Conservation (phyloP, 2,329 filamentous ascomycete species). For the Purpureocillium takamizusanense region DNA sequence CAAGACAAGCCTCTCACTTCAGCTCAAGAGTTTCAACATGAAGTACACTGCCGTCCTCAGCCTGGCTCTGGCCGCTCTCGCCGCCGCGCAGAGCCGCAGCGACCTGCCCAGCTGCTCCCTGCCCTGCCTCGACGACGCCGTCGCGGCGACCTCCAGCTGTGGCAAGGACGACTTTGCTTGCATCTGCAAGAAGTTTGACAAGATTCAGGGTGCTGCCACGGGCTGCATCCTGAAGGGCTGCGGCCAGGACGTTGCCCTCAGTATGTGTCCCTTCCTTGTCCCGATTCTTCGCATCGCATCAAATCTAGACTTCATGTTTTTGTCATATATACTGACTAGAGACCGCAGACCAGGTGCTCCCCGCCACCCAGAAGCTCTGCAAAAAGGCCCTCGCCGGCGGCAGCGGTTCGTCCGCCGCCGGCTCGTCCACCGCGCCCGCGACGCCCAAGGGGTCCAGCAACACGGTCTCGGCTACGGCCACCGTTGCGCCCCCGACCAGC, state of each 20-base stretch:
- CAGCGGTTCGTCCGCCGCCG: no score
- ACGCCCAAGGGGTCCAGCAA: no score
- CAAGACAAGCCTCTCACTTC: no score
- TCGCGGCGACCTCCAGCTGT: conserved; percentile 16
- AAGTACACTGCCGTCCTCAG: conserved; percentile 11
- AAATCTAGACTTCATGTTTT: no score
- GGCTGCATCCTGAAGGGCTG: conserved; percentile 18
- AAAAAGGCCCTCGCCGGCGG: no score
- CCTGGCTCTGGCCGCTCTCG: conserved; percentile 14
- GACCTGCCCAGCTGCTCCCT: conserved; percentile 20
- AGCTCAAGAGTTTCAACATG: conserved; percentile 9
- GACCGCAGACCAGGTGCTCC: no score
- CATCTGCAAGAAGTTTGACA: conserved; percentile 14
- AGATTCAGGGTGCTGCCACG: conserved; percentile 15
- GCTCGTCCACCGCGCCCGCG: no score
- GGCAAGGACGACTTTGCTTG: conserved; percentile 15
- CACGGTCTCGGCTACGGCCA: no score
- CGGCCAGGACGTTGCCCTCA: conserved; percentile 18
- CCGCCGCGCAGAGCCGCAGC: conserved; percentile 12
- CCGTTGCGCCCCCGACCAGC: no score
- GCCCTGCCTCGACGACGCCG: conserved; percentile 16
- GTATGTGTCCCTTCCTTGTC: conserved; percentile 13
- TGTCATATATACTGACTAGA: no score
- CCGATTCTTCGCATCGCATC: neutral
- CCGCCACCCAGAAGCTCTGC: no score